These are phyloP conservation scores for Dioszegia aurantiaca DNA, from an alignment of 768 basidiomycete genomes.

Conservation along the genomic window DNA sequence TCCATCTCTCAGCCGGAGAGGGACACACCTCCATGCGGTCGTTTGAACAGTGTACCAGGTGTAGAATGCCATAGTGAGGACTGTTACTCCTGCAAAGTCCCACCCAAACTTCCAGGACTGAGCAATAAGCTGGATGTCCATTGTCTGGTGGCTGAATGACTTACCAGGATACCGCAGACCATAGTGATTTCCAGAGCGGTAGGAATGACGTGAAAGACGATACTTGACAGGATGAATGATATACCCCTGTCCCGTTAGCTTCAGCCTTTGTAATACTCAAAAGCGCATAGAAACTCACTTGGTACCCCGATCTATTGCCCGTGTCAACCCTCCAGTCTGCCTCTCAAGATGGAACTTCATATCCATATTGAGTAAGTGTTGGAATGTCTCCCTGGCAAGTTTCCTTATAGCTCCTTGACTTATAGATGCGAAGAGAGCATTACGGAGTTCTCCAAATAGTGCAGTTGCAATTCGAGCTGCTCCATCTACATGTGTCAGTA, in stretches of 20 bases:
- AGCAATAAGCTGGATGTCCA: background rate
- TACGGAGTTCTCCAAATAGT: constrained; percentile 84
- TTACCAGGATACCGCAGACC: constrained; percentile 93
- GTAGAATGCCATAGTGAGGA: constrained; percentile 78
- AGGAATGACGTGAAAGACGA: constrained; percentile 90
- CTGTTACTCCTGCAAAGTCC: constrained; percentile 91
- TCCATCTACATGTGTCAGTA: constrained; percentile 64
- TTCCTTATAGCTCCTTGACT: constrained; percentile 91
- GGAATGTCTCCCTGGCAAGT: constrained; percentile 92
- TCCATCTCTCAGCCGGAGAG: background rate
- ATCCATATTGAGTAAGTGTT: constrained; percentile 85
- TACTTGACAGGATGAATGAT: constrained; percentile 86
- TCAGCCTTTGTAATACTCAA: too few species aligned
- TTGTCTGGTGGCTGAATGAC: constrained; percentile 40
- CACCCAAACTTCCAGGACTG: constrained; percentile 97
- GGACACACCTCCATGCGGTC: constrained; percentile 82
- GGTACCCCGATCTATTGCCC: constrained; percentile 95
- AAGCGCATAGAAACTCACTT: constrained; percentile 72
- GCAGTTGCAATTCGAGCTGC: constrained; percentile 84
- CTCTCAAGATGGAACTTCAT: constrained; percentile 86
- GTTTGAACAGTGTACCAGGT: constrained; percentile 97
- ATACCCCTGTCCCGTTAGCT: constrained; percentile 67
- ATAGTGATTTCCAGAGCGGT: constrained; percentile 93
- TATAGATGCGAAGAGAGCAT: constrained; percentile 93
- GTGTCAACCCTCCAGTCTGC: constrained; percentile 91